These are phyloP conservation scores for Rhytidiadelphus loreus DNA, from an alignment of 225 moss, liverwort and hornwort species.

Conservation along the genomic window DNA sequence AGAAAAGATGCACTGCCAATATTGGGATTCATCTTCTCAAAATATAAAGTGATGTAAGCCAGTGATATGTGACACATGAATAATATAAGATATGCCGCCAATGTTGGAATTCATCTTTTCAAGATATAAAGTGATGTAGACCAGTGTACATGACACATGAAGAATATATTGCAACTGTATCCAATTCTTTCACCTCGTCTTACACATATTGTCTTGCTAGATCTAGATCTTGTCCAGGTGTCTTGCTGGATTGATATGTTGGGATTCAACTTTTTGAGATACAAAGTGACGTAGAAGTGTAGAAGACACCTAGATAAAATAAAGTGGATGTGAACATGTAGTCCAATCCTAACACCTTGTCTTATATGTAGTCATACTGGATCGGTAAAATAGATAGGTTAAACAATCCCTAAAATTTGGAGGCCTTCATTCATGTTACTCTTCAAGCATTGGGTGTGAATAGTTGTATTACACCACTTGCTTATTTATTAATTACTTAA, in stretches of 20 bases:
- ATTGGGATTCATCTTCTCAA: background rate
- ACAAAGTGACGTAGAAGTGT: background rate
- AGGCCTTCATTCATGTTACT: no score
- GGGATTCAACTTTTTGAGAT: rapidly evolving
- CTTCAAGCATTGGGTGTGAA: background rate
- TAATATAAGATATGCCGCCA: no score
- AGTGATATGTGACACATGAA: background rate
- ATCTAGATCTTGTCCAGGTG: no score
- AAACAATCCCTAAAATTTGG: background rate
- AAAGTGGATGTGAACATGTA: background rate
- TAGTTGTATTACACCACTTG: background rate
- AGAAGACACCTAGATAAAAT: rapidly evolving
- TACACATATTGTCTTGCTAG: rapidly evolving
- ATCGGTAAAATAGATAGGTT: rapidly evolving
- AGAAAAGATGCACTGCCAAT: background rate
- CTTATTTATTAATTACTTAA: background rate
- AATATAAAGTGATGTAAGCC: background rate
- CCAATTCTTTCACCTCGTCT: background rate
- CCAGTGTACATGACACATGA: background rate
- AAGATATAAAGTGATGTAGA: background rate
- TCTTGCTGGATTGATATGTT: background rate
- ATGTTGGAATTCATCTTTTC: background rate
- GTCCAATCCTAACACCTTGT: no score
- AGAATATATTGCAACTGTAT: no score
- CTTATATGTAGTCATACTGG: rapidly evolving